phyloP scores from a whole-genome alignment of 352 stramenopile genomes.

The Plasmopara halstedii region DNA sequence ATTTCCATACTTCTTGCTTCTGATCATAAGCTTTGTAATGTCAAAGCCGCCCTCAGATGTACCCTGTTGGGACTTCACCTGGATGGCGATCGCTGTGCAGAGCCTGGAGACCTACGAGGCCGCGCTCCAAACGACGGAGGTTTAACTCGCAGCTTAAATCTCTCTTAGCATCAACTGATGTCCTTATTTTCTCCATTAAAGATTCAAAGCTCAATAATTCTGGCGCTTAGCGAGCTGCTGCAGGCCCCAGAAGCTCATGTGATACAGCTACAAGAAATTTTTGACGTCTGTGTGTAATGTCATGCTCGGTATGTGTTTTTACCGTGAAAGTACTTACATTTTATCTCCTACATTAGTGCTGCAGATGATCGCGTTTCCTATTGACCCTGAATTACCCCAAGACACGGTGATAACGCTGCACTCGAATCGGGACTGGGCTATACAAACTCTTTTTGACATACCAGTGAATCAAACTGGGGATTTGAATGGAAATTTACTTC shows the following conservation, averaged over 20 bases:
- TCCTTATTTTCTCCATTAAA: not conserved
- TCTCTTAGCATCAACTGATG: not conserved
- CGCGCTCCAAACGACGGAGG: constrained; percentile 22
- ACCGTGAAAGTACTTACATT: not conserved
- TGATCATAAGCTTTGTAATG: too few relatives aligned
- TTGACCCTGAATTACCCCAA: constrained; percentile 8
- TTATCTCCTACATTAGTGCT: constrained; percentile 16
- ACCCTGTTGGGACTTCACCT: constrained; percentile 23
- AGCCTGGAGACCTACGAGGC: constrained; percentile 24
- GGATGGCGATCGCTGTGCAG: constrained; percentile 14
- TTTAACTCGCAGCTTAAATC: constrained; percentile 1
- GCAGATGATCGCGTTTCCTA: constrained; percentile 35
- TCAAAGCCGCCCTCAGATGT: too few relatives aligned
- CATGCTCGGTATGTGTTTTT: not conserved
- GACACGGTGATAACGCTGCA: constrained; percentile 19
- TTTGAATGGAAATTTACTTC: not conserved
- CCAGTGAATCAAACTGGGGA: not conserved
- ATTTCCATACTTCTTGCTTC: too few relatives aligned
- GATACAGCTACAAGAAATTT: constrained; percentile 22
- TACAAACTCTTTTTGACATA: constrained; percentile 30
- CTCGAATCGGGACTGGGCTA: constrained; percentile 24
- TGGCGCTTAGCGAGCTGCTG: constrained; percentile 16
- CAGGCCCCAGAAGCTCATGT: constrained; percentile 11
- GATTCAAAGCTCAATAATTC: constrained; percentile 19
- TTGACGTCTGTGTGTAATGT: constrained; percentile 22